Evolutionary conservation across 345 rosid species (phyloP).

Genomic region (Sisymbrium irio): DNA sequence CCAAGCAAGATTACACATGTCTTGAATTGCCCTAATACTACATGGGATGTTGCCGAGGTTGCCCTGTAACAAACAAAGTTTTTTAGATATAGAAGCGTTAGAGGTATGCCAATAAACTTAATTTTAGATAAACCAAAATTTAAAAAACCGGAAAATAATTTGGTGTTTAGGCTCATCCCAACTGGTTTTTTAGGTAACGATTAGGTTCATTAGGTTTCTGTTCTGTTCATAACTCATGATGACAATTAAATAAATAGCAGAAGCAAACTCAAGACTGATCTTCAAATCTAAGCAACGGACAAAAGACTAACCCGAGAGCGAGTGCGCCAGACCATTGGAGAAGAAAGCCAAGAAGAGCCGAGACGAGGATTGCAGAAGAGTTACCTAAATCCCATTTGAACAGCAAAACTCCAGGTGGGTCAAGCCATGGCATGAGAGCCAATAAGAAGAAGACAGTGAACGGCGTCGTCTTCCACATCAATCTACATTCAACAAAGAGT

Average conservation of each 20-base stretch:
- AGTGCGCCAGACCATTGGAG: conserved; percentile 98
- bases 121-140: not conserved
- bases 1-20: conserved; percentile 85
- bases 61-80: conserved; percentile 49
- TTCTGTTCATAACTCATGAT: not conserved
- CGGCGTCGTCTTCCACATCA: conserved; percentile 99
- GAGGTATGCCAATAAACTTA: not conserved
- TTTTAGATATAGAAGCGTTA: not conserved
- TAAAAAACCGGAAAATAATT: not conserved
- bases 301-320: conserved; percentile 73
- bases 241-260: not conserved
- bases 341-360: conserved; percentile 89
- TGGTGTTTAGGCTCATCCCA: not conserved
- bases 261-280: conserved; percentile 9
- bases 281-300: not conserved
- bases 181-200: not conserved
- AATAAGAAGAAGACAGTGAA: conserved; percentile 74
- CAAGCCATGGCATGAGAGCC: conserved; percentile 90
- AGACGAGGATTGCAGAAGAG: conserved; percentile 57
- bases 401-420: conserved; percentile 80
- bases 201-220: conserved; percentile 1
- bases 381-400: conserved; percentile 78
- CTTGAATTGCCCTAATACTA: conserved; percentile 91
- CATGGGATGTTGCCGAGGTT: conserved; percentile 93
- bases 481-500: conserved; percentile 38